A percentile compares a stretch with the other conserved stretches of the same genome.
These are phyloP conservation scores for Silene coronaria DNA, from an alignment of 179 eudicot genomes.

Conservation along the genomic window DNA sequence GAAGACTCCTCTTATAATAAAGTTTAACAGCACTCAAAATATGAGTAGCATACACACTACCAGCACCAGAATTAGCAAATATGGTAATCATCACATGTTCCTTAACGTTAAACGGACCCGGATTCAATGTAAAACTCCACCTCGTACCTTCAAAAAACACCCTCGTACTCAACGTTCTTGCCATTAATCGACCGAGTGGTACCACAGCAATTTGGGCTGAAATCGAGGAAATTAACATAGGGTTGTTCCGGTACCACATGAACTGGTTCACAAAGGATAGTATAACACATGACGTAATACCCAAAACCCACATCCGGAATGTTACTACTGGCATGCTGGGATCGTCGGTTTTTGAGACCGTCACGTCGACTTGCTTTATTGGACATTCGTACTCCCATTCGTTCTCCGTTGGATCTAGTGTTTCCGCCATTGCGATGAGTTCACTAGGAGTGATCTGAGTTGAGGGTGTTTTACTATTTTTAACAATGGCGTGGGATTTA, in stretches of 20 bases:
- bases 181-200: conserved; percentile 75
- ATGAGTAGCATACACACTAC: conserved; percentile 66
- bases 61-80: conserved; percentile 73
- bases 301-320: conserved; percentile 76
- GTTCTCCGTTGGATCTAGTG: not conserved
- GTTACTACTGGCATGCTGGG: conserved; percentile 57
- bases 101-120: conserved; percentile 70
- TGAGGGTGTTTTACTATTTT: not conserved
- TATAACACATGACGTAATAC: conserved; percentile 40
- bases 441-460: not conserved
- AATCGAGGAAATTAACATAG: conserved; percentile 39
- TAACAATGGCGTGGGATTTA: not conserved
- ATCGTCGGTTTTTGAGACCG: conserved; percentile 73
- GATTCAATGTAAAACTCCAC: conserved; percentile 51
- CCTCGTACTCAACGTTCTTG: conserved; percentile 38
- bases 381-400: conserved; percentile 11
- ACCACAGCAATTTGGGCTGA: conserved; percentile 70
- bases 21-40: conserved; percentile 61
- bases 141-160: conserved; percentile 39
- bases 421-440: not conserved
- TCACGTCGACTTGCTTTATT: conserved; percentile 35
- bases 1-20: conserved; percentile 46
- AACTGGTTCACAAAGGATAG: conserved; percentile 69
- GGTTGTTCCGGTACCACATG: conserved; percentile 69
- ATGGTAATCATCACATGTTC: conserved; percentile 81